Evolutionary conservation across 257 asterid genomes (phyloP).

Genomic region (Nicotiana paniculata): DNA sequence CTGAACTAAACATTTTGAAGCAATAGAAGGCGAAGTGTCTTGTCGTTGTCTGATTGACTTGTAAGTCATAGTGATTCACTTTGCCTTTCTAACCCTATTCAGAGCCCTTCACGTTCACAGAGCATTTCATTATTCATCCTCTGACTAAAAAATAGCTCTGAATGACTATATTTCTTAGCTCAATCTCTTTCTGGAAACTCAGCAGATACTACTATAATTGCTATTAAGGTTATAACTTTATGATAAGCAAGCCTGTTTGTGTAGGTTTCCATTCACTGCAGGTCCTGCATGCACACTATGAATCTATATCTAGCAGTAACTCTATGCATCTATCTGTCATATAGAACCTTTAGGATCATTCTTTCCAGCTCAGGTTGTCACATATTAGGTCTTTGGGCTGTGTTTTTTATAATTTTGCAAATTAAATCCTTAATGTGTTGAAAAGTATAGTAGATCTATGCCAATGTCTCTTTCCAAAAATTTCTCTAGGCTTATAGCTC

Average conservation of each 20-base stretch:
- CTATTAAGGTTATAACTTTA: neutral
- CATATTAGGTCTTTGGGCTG: neutral
- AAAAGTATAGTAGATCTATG: neutral
- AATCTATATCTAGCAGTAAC: conserved; percentile 1
- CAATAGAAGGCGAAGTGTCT: neutral
- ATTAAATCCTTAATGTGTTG: neutral
- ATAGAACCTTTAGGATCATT: neutral
- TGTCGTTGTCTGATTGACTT: neutral
- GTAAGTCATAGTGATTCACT: neutral
- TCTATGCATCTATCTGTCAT: neutral
- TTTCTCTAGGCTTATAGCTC: neutral
- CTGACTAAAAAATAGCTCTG: neutral
- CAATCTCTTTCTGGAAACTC: neutral
- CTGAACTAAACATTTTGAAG: neutral
- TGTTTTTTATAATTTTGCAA: neutral
- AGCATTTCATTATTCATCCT: neutral
- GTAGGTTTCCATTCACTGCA: conserved; percentile 11
- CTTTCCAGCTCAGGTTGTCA: neutral
- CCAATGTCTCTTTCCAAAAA: neutral
- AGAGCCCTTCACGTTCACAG: neutral
- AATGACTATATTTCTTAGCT: neutral
- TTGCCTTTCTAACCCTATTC: neutral
- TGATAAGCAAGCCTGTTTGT: neutral
- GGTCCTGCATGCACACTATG: conserved; percentile 2
- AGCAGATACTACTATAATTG: neutral